A percentile compares a stretch with the other conserved stretches of the same genome.
These are phyloP conservation scores for Penicillium sp. DNA, from an alignment of 2,329 filamentous ascomycete species.

Conservation along the genomic window DNA sequence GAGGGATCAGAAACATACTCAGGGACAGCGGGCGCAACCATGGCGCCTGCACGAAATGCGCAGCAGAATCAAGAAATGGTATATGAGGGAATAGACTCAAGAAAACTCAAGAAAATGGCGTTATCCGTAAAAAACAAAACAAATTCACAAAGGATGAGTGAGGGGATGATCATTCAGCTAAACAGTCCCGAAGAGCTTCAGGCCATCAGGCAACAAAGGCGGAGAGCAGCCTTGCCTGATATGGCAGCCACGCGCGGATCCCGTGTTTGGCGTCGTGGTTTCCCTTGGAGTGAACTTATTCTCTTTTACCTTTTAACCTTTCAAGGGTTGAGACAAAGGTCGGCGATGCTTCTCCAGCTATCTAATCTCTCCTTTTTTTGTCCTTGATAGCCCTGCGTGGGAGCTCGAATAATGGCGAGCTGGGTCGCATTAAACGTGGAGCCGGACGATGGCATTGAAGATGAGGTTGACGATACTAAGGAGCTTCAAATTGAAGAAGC, in stretches of 20 bases:
- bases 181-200: slow-evolving; percentile 18
- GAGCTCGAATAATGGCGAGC: slow-evolving; percentile 48
- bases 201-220: slow-evolving; percentile 23
- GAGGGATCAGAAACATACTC: slow-evolving; percentile 57
- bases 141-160: slow-evolving; percentile 3
- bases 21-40: slow-evolving; percentile 73
- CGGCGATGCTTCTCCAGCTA: slow-evolving; percentile 24
- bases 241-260: slow-evolving; percentile 16
- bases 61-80: slow-evolving; percentile 7
- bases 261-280: slow-evolving; percentile 15
- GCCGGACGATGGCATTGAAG: slow-evolving; percentile 83
- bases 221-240: slow-evolving; percentile 19
- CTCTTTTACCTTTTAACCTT: background rate
- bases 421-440: slow-evolving; percentile 94
- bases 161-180: slow-evolving; percentile 13
- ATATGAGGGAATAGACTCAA: background rate
- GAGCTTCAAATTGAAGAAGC: slow-evolving; percentile 98
- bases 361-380: background rate
- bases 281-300: background rate
- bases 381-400: slow-evolving; percentile 8
- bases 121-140: slow-evolving; percentile 5
- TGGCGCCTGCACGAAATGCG: slow-evolving; percentile 44
- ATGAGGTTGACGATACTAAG: slow-evolving; percentile 91
- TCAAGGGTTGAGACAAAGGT: background rate
- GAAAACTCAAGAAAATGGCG: background rate